Evolutionary conservation across 1,284 basidiomycete species (phyloP), one percentile per base, ranked within the genome.

Genomic region (Irpex sp.): DNA sequence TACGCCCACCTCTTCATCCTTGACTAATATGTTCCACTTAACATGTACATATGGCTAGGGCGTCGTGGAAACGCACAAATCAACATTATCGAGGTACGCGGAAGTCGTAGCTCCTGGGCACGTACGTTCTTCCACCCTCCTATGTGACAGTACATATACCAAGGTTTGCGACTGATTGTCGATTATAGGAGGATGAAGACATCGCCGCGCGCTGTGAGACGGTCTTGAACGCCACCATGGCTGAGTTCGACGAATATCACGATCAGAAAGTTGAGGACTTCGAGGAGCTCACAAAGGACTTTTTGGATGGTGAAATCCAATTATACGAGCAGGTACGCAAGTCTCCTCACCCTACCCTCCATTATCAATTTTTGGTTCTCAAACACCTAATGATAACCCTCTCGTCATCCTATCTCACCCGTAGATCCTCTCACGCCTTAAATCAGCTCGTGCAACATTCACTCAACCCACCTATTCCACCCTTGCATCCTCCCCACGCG

Each of bases 221-320:
- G 0, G 91, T 94, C 5, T 76, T 95, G 26, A 95, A 95, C 72
- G 88, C 88, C 3, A 94, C 93, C 0, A 89, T 93, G 84, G 90
- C 92, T 3, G 93, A 95, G 76, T 87, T 95, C 81, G 89, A 93
- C 62, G 87, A 83, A 1, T 92, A 92, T 68, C 90, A 93, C 69
- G 75, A 78, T 0, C 88, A 92, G 71, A 92, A 92, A 71, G 71
- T 76, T 3, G 88, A 92, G 68, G 90, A 92, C 69, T 89, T 93
- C 66, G 74, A 78, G 17, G 74, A 69, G 1, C 68, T 92, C 13
- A 76, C 84, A 9, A 84, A 79, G 60, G 87, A 90, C 50, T 87
- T 92, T 69, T 81, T 93, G 13, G 90, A 93, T 67, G 85, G 84
- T 11, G 91, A 93, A 72, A 92, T 93, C 65, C 81, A 77, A 4